Evolutionary conservation across 345 rosid genomes (phyloP), one percentile per base, ranked within the genome.

Genomic region (Euclidium syriacum): DNA sequence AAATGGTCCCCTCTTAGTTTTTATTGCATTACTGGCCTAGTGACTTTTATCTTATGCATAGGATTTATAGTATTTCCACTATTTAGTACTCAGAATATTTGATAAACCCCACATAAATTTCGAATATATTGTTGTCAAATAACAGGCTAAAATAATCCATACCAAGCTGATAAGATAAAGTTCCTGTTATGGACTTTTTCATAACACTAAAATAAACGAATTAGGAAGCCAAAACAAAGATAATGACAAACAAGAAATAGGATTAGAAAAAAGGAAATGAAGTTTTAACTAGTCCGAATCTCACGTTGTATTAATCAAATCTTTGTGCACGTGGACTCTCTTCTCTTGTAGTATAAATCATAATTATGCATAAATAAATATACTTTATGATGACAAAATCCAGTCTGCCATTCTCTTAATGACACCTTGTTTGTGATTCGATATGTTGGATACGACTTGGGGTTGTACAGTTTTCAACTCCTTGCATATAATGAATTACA

Each of bases 371-470:
- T 27, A 11, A 46, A 19, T 20, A 62, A 44, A 26, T 27, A 36
- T 63, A 56, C 15, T 55, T 63, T 40, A 32, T 24, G 47, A 40
- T 70, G 27, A 27, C 27, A 64, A 64, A 47, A 36, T 27, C 65
- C 75, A 77, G 67, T 49, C 70, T 73, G 75, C 75, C 80, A 77
- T 73, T 73, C 78, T 70, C 41, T 63, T 57, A 48, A 41, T 57
- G 59, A 64, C 52, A 62, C 52, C 30, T 47, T 41, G 58, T 63
- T 20, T 23, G 27, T 71, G 70, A 63, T 71, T 71, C 65, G 75
- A 63, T 71, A 27, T 55, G 65, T 55, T 36, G 51, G 74, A 70
- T 70, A 62, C 51, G 63, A 53, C 57, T 38, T 53, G 26, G 40
- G 16, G 25, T 43, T 0, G 50, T 51, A 62, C 35, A 53, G 16